phyloP scores from a whole-genome alignment of 257 asterid species.

The Solanum gracilifrons region DNA sequence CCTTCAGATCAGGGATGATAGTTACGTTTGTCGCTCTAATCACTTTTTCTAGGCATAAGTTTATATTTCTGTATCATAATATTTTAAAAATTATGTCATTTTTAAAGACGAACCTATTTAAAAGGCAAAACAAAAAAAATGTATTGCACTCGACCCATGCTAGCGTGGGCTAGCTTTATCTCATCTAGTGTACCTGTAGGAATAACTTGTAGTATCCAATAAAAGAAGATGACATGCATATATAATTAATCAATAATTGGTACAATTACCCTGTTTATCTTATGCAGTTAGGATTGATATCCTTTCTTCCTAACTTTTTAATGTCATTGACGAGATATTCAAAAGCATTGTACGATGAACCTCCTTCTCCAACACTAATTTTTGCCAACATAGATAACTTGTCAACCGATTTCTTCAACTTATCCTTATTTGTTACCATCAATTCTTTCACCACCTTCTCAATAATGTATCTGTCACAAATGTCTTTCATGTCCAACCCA shows the following conservation, averaged over 20 bases:
- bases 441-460: slow-evolving; percentile 31
- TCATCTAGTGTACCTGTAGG: not conserved
- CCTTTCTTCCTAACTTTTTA: not conserved
- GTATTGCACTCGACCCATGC: not conserved
- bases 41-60: not conserved
- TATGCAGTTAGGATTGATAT: not conserved
- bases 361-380: slow-evolving; percentile 27
- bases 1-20: not conserved
- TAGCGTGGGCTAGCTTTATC: not conserved
- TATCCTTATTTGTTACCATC: slow-evolving; percentile 29
- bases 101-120: not conserved
- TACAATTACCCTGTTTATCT: not conserved
- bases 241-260: not conserved
- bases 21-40: not conserved
- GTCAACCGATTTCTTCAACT: slow-evolving; percentile 17
- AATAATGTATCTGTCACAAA: slow-evolving; percentile 21
- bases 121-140: not conserved
- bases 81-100: not conserved
- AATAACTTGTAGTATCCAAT: not conserved
- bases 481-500: slow-evolving; percentile 55
- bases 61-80: not conserved
- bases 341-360: slow-evolving; percentile 26
- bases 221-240: not conserved
- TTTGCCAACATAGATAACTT: slow-evolving; percentile 16
- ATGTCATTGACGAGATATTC: slow-evolving; percentile 4